Conservation (phyloP, 805 yeast species). For the Pichia paraexigua region DNA sequence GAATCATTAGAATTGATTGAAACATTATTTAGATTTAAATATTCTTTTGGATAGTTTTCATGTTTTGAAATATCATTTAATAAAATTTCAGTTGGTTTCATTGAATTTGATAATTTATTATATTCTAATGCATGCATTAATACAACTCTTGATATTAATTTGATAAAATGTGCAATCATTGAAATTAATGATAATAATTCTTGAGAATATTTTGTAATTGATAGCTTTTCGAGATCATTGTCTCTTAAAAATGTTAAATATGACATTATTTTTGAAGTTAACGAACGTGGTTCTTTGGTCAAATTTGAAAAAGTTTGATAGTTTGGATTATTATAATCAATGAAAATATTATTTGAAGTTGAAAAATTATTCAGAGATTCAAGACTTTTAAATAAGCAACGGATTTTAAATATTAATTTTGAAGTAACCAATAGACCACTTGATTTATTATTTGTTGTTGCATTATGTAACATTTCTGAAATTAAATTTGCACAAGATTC, state of each 20-base stretch:
- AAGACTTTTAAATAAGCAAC: slow-evolving; percentile 67
- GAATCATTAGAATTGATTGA: slow-evolving; percentile 63
- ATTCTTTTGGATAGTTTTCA: slow-evolving; percentile 30
- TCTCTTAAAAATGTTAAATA: slow-evolving; percentile 79
- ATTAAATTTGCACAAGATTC: slow-evolving; percentile 85
- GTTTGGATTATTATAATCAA: slow-evolving; percentile 14
- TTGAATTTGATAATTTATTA: slow-evolving; percentile 49
- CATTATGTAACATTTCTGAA: slow-evolving; percentile 81
- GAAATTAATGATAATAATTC: slow-evolving; percentile 75
- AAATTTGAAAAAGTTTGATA: slow-evolving; percentile 30
- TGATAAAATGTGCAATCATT: slow-evolving; percentile 86
- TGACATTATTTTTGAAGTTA: slow-evolving; percentile 84
- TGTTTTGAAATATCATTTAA: slow-evolving; percentile 45
- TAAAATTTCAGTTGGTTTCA: slow-evolving; percentile 56
- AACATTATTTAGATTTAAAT: slow-evolving; percentile 27
- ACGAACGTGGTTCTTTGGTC: slow-evolving; percentile 66
- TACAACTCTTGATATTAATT: slow-evolving; percentile 74
- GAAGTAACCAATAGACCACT: slow-evolving; percentile 68
- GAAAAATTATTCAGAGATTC: slow-evolving; percentile 37
- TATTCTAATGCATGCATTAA: slow-evolving; percentile 66
- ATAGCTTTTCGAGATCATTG: slow-evolving; percentile 29
- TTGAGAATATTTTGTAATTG: slow-evolving; percentile 41
- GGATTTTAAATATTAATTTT: slow-evolving; percentile 61
- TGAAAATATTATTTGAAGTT: neutral
- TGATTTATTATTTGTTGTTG: slow-evolving; percentile 63